phyloP scores from a whole-genome alignment of 768 basidiomycete genomes.

The Pleurotus djamor region DNA sequence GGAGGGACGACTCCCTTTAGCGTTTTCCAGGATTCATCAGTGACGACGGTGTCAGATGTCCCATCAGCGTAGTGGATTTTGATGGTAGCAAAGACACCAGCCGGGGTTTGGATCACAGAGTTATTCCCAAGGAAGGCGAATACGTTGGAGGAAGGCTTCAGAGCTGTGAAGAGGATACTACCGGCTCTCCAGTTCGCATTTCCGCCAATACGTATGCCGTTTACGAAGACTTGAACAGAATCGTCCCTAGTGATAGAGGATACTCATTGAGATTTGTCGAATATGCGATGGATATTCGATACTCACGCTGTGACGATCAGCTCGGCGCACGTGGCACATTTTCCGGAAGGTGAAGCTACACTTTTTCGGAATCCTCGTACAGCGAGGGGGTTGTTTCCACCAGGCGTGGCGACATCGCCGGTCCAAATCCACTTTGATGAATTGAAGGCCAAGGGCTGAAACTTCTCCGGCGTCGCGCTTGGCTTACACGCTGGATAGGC shows the following conservation, averaged over 20 bases:
- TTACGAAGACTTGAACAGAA: too few relatives aligned
- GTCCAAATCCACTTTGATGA: neutral
- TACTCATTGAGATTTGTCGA: too few relatives aligned
- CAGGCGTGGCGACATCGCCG: neutral
- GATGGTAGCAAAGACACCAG: constrained; percentile 3
- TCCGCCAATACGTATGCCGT: too few relatives aligned
- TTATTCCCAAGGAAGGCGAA: neutral
- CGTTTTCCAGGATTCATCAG: constrained; percentile 3
- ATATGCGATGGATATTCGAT: too few relatives aligned
- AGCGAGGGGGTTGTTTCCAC: constrained; percentile 8
- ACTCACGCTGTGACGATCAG: constrained; percentile 22
- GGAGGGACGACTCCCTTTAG: neutral
- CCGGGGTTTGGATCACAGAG: neutral
- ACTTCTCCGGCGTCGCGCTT: neutral
- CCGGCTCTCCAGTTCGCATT: too few relatives aligned
- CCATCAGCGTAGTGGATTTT: constrained; percentile 2
- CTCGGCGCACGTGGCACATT: constrained; percentile 15
- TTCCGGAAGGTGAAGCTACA: constrained; percentile 18
- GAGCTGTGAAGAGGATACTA: neutral
- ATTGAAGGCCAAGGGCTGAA: neutral
- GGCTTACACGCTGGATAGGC: too few relatives aligned
- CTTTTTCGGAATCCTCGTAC: constrained; percentile 26
- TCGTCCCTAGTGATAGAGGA: too few relatives aligned
- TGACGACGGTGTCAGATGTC: neutral
- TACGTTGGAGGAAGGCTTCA: constrained; percentile 2